These are phyloP conservation scores for Tetrapyrgos nigripes DNA, from an alignment of 1,284 basidiomycete species.

Conservation along the genomic window DNA sequence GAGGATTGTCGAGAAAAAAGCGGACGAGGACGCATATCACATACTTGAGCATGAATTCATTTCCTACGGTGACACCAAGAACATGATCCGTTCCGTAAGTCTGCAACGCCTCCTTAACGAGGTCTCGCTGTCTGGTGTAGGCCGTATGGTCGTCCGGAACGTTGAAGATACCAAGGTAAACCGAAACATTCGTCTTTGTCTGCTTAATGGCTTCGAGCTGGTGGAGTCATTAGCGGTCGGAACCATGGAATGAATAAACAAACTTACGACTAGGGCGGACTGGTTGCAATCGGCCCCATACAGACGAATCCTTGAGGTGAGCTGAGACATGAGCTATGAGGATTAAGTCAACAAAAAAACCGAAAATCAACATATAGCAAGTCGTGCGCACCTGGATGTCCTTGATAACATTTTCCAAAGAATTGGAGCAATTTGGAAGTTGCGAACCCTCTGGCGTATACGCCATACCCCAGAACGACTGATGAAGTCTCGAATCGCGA, in stretches of 20 bases:
- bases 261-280: conserved; percentile 54
- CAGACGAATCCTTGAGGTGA: conserved; percentile 58
- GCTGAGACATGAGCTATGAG: conserved; percentile 48
- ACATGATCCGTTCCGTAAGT: conserved; percentile 56
- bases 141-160: conserved; percentile 57
- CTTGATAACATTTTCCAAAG: conserved; percentile 46
- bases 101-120: conserved; percentile 21
- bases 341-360: background rate
- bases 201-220: conserved; percentile 62
- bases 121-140: conserved; percentile 26
- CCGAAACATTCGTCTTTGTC: conserved; percentile 72
- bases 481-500: conserved; percentile 65
- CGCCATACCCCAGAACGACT: conserved; percentile 70
- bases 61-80: conserved; percentile 69
- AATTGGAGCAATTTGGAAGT: conserved; percentile 56
- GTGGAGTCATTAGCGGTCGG: background rate
- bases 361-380: background rate
- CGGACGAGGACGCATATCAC: conserved; percentile 20
- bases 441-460: conserved; percentile 71
- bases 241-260: background rate
- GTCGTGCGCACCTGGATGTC: conserved; percentile 48
- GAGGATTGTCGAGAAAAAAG: background rate
- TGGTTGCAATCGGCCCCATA: conserved; percentile 69
- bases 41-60: conserved; percentile 71
- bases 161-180: conserved; percentile 78